Base-by-base conservation (phyloP, 2,329 filamentous ascomycete genomes). In the Paramyrothecium sp. region DNA sequence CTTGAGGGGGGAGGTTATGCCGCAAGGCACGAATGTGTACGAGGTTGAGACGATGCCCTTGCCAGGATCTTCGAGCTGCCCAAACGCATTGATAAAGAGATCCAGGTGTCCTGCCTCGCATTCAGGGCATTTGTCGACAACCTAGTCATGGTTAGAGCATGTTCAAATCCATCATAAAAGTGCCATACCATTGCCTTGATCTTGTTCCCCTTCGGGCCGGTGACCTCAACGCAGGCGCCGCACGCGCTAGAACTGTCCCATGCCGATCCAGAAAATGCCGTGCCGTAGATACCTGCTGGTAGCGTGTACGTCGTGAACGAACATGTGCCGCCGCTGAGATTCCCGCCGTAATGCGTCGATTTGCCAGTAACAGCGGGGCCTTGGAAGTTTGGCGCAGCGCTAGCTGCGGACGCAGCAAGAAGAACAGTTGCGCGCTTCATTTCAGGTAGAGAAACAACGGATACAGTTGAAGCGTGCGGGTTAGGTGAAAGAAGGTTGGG, bases 231-330 rank as follows among this genome's bases (percentile, higher is more conserved):
- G 61, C 88, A 90, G 20, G 78, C 74, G 61, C 88, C 87, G 65
- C 88, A 90, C 60, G 83, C 75, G 47, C 74, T 78, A 2, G 81
- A 78, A 54, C 68, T 72, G 53, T 78, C 70, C 87, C 87, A 90
- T 62, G 79, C 81, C 3, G 77, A 73, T 44, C 79, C 79, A 1
- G 86, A 84, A 53, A 86, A 78, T 2, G 88, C 87, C 11, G 85
- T 86, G 56, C 88, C 87, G 63, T 76, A 84, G 56, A 89, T 70
- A 13, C 76, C 75, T 12, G 79, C 75, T 7, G 87, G 86, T 23
- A 89, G 74, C 3, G 79, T 86, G 73, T 88, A 89, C 53, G 79
- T 82, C 8, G 77, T 75, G 76, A 89, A 89, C 13, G 81, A 84
- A 72, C 87, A 90, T 58, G 78, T 80, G 60, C 87, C 87, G 44